Evolutionary conservation across 371 early-diverging fungal genomes (phyloP).

Genomic region (Funneliformis caledonium): DNA sequence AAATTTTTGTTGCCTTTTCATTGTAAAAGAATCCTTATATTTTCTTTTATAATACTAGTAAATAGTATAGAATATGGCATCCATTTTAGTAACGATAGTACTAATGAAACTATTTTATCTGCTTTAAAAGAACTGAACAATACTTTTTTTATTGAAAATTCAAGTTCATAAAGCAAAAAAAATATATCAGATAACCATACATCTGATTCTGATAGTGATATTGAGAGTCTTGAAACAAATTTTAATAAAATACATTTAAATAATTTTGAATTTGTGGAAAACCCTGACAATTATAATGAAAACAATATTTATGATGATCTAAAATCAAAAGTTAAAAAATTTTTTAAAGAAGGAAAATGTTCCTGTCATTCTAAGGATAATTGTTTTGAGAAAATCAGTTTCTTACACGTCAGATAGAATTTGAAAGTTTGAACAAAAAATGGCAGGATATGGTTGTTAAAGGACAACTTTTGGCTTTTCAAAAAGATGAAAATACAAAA

Average conservation of each 20-base stretch:
- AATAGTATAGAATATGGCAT: background rate
- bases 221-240: background rate
- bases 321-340: background rate
- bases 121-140: background rate
- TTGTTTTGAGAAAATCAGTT: background rate
- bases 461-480: background rate
- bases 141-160: conserved; percentile 7
- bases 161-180: background rate
- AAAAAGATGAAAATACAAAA: background rate
- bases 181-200: too few relatives aligned
- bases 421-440: background rate
- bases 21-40: too few relatives aligned
- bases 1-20: too few relatives aligned
- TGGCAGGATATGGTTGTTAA: too few relatives aligned
- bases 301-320: background rate
- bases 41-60: background rate
- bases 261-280: background rate
- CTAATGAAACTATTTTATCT: background rate
- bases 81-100: background rate
- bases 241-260: background rate
- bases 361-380: background rate
- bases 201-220: background rate
- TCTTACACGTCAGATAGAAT: background rate
- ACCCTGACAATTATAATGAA: background rate
- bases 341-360: background rate